Evolutionary conservation across 768 basidiomycete species (phyloP).

Genomic region (Hericium erinaceus): DNA sequence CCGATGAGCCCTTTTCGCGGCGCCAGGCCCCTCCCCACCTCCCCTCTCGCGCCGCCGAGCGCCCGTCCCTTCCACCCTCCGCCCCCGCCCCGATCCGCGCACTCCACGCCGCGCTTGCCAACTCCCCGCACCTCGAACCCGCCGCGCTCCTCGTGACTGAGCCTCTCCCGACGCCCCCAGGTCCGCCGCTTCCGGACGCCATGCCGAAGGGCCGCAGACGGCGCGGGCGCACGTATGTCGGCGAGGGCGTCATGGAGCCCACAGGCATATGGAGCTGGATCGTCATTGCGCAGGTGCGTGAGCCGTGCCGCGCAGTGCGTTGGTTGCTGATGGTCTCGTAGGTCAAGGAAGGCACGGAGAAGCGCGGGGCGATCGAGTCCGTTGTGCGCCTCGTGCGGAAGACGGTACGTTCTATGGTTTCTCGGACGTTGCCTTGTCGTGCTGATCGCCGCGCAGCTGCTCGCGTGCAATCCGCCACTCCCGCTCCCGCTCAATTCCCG

Average conservation of each 20-base stretch:
- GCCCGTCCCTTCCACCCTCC: slow-evolving; percentile 37
- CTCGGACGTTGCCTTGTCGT: background rate
- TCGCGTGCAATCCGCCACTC: slow-evolving; percentile 43
- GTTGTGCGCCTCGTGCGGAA: slow-evolving; percentile 64
- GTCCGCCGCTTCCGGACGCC: slow-evolving; percentile 50
- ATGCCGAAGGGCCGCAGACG: slow-evolving; percentile 53
- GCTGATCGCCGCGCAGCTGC: slow-evolving; percentile 34
- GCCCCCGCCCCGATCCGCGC: slow-evolving; percentile 42
- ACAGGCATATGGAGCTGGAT: slow-evolving; percentile 72
- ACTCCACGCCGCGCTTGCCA: slow-evolving; percentile 46
- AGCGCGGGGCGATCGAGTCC: slow-evolving; percentile 66
- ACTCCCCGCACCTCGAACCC: slow-evolving; percentile 63
- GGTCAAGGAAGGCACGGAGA: slow-evolving; percentile 84
- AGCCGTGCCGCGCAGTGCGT: background rate
- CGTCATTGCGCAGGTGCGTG: slow-evolving; percentile 56
- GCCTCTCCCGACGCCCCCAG: slow-evolving; percentile 40
- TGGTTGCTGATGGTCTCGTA: slow-evolving; percentile 5
- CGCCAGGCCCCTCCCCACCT: slow-evolving; percentile 14
- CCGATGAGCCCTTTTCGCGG: slow-evolving; percentile 14
- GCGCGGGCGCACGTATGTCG: slow-evolving; percentile 58
- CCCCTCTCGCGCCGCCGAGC: slow-evolving; percentile 19
- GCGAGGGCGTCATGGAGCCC: slow-evolving; percentile 45
- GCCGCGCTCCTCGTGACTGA: slow-evolving; percentile 44
- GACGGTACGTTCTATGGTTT: slow-evolving; percentile 37
- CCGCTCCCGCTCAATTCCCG: slow-evolving; percentile 55